Evolutionary conservation across 2,329 filamentous ascomycete genomes (phyloP), one percentile per base, ranked within the genome.

Genomic region (Neospermospora avenae): DNA sequence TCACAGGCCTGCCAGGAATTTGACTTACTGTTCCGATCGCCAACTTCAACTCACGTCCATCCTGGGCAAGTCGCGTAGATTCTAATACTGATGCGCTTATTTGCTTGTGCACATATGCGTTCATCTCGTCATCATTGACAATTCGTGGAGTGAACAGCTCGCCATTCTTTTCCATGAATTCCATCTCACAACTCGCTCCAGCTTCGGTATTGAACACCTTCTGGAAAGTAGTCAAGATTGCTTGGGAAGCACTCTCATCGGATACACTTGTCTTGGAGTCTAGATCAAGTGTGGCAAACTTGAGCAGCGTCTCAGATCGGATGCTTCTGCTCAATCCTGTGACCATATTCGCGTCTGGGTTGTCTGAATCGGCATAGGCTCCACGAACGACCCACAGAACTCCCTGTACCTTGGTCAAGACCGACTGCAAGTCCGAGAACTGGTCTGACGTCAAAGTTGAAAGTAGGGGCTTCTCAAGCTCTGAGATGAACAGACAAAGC

Each of bases 301-400:
- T 68, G 2, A 70, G 63, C 16, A 67, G 20, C 1, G 63, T 69
- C 46, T 70, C 69, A 5, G 66, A 68, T 5, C 69, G 66, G 35
- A 70, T 64, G 39, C 61, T 70, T 62, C 70, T 59, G 58, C 68
- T 65, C 37, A 72, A 52, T 31, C 72, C 68, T 13, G 69, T 60
- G 25, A 72, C 55, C 67, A 71, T 67, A 18, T 70, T 70, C 1
- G 55, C 35, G 25, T 67, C 65, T 20, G 70, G 70, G 41, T 66
- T 65, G 8, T 48, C 53, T 42, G 69, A 63, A 45, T 71, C 70
- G 67, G 60, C 73, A 46, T 78, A 75, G 4, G 77, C 78, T 2
- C 76, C 77, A 0, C 71, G 70, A 0, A 79, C 79, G 11, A 83
- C 63, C 80, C 81, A 85, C 0, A 84, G 57, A 3, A 84, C 65